Evolutionary conservation across 345 rosid species (phyloP), one percentile per base, ranked within the genome.

Genomic region (Capsella bursapastoris): DNA sequence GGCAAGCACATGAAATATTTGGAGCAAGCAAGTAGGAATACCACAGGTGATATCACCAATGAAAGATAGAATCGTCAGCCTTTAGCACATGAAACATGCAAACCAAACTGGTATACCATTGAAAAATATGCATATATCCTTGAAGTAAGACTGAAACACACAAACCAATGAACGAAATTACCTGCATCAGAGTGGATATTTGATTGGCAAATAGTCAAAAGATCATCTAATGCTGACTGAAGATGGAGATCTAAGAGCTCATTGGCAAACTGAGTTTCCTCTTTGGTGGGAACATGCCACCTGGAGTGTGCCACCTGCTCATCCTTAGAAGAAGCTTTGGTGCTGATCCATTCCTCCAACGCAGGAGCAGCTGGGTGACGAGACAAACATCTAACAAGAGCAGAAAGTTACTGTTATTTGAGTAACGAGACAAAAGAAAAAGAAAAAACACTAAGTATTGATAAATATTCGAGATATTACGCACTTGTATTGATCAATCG

Each of bases 221-320:
- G 92, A 80, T 92, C 96, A 79, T 90, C 91, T 70, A 86, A 82
- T 74, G 99, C 97, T 45, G 97, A 86, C 71, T 85, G 83, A 79
- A 92, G 89, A 89, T 95, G 99, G 68, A 86, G 88, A 77, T 81
- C 74, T 80, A 95, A 75, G 77, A 95, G 97, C 79, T 95, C 97
- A 83, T 92, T 85, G 68, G 99, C 99, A 85, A 92, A 95, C 77
- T 87, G 89, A 77, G 89, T 86, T 86, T 95, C 99, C 48, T 90
- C 87, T 55, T 86, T 82, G 71, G 71, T 87, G 52, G 97, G 93
- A 81, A 92, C 84, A 82, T 95, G 99, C 99, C 99, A 95, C 79
- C 73, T 84, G 32, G 97, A 96, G 51, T 76, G 82, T 12, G 58
- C 65, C 44, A 75, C 76, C 76, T 83, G 74, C 71, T 81, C 88